These are phyloP conservation scores for Brassica rapa DNA, from an alignment of 345 rosid species.

Conservation along the genomic window DNA sequence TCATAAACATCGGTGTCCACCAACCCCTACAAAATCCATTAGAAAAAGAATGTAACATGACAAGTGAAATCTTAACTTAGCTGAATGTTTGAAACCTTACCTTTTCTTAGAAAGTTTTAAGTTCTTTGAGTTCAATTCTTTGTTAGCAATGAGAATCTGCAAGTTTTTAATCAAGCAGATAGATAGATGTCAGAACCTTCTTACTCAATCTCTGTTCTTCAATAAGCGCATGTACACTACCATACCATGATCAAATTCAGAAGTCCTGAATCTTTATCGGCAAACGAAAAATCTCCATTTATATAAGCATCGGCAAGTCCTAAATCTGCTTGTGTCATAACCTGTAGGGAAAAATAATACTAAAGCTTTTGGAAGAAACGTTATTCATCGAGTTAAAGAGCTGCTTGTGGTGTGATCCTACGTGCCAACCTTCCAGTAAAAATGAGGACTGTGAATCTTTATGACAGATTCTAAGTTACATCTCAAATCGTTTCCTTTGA, in stretches of 20 bases:
- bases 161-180: background rate
- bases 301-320: slow-evolving; percentile 86
- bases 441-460: slow-evolving; percentile 66
- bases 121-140: slow-evolving; percentile 46
- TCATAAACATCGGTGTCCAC: slow-evolving; percentile 83
- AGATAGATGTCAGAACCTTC: background rate
- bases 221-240: slow-evolving; percentile 11
- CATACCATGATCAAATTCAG: slow-evolving; percentile 63
- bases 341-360: slow-evolving; percentile 38
- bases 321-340: slow-evolving; percentile 79
- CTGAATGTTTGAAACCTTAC: slow-evolving; percentile 34
- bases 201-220: background rate
- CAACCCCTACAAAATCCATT: slow-evolving; percentile 58
- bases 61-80: background rate
- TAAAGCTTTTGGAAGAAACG: too few species aligned
- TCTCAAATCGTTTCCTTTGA: slow-evolving; percentile 49
- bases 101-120: slow-evolving; percentile 56
- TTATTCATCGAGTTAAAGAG: background rate
- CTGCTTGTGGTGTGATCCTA: background rate
- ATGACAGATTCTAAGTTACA: slow-evolving; percentile 49
- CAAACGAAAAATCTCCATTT: slow-evolving; percentile 73
- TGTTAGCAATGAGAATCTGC: slow-evolving; percentile 71
- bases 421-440: slow-evolving; percentile 79
- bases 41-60: background rate
- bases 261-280: slow-evolving; percentile 69